Percentiles rank a stretch among this genome's conserved stretches.
Conservation (phyloP, 2,329 filamentous ascomycete species). For the Aschersonia sp. region DNA sequence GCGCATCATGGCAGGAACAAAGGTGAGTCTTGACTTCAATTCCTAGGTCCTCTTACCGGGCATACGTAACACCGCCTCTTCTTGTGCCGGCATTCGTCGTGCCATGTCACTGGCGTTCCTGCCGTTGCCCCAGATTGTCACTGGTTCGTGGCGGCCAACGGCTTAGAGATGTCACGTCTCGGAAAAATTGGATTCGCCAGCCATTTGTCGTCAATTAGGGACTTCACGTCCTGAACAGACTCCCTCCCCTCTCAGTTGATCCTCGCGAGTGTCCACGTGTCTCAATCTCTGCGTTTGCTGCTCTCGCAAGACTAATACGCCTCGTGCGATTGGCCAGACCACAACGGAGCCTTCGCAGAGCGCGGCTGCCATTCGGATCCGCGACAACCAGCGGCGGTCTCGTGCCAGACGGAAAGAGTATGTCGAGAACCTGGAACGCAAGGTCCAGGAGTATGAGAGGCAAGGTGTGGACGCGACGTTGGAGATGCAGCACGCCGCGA, state of each 20-base stretch:
- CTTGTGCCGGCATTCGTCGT: background rate
- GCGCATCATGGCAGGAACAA: background rate
- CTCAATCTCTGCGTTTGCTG: background rate
- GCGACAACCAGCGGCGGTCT: constrained; percentile 38
- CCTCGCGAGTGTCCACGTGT: background rate
- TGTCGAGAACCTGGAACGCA: constrained; percentile 29
- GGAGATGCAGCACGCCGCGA: constrained; percentile 38
- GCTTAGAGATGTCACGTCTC: background rate
- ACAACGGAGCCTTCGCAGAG: constrained; percentile 10
- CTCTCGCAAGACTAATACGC: background rate
- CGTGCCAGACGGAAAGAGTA: constrained; percentile 35
- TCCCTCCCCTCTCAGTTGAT: background rate
- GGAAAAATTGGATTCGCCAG: background rate
- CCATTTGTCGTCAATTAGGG: background rate
- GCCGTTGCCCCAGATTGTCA: background rate
- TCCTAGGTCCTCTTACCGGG: background rate
- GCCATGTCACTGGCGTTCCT: background rate
- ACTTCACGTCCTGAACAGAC: background rate
- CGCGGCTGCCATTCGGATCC: constrained; percentile 23
- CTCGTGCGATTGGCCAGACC: background rate
- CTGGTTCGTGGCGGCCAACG: background rate
- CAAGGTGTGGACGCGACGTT: constrained; percentile 31
- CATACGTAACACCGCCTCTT: background rate
- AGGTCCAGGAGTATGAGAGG: constrained; percentile 31
- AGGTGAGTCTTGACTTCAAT: background rate